These are phyloP conservation scores for Aspergillus biplanus DNA, from an alignment of 495 filamentous ascomycete genomes.

Conservation along the genomic window DNA sequence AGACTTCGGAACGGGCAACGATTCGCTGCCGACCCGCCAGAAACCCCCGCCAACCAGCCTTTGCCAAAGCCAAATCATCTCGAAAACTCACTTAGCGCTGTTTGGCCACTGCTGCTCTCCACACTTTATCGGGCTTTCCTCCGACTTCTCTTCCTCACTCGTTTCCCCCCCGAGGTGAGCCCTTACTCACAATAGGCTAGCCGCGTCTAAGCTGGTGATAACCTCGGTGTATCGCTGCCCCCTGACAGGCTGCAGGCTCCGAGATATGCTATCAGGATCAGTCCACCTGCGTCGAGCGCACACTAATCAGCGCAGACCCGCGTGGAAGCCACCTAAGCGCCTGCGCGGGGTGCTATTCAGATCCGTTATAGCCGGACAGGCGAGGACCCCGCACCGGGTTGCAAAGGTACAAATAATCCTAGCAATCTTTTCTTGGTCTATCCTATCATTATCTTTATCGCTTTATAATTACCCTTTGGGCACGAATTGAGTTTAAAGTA, in stretches of 20 bases:
- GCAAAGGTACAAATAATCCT: background rate
- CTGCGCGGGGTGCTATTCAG: background rate
- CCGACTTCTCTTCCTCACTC: background rate
- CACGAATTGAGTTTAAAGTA: background rate
- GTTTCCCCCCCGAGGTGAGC: background rate
- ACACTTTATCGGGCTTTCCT: constrained; percentile 1
- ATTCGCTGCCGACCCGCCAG: background rate
- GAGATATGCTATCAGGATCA: background rate
- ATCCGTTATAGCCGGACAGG: constrained; percentile 1
- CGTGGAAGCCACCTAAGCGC: too few relatives aligned
- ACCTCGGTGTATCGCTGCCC: constrained; percentile 3
- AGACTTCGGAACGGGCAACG: background rate
- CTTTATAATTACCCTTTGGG: background rate
- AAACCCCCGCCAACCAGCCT: background rate
- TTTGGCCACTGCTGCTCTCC: background rate
- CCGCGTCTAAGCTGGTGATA: background rate
- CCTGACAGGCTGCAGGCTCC: constrained; percentile 2
- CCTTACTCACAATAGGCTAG: background rate
- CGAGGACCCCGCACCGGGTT: background rate
- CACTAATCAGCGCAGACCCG: too few relatives aligned
- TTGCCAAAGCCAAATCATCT: background rate
- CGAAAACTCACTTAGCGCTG: background rate
- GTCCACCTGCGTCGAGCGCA: too few relatives aligned
- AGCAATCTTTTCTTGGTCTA: too few relatives aligned
- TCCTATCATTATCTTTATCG: background rate